These are phyloP conservation scores for Diutina siamensis DNA, from an alignment of 1,139 yeast genomes.

Conservation along the genomic window DNA sequence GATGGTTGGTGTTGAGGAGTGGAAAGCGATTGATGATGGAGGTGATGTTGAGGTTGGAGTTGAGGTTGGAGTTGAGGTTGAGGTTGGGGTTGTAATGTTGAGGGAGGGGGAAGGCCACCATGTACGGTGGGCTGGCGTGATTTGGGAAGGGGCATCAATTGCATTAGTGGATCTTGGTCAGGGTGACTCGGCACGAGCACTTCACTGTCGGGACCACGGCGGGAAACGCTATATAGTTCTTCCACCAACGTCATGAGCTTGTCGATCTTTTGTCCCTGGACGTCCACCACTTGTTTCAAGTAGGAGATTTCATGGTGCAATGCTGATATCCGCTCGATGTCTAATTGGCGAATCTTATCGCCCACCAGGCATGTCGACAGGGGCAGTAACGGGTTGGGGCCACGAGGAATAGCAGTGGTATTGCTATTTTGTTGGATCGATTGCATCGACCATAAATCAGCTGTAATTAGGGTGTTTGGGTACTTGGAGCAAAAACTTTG, in stretches of 20 bases:
- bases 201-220: constrained; percentile 7
- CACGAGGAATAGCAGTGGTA: background rate
- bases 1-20: background rate
- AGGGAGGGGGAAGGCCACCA: constrained; percentile 2
- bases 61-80: constrained; percentile 6
- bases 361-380: background rate
- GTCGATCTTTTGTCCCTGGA: constrained; percentile 28
- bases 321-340: constrained; percentile 12
- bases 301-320: constrained; percentile 24
- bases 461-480: background rate
- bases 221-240: constrained; percentile 9
- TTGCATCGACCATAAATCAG: constrained; percentile 1
- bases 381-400: background rate
- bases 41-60: background rate
- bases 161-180: background rate
- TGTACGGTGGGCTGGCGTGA: background rate
- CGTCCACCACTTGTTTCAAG: constrained; percentile 26
- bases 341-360: background rate
- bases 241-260: constrained; percentile 20
- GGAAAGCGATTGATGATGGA: constrained; percentile 3
- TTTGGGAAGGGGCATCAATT: background rate
- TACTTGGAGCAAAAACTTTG: background rate
- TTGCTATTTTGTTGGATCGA: background rate
- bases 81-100: too few species aligned
- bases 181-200: background rate